phyloP scores from a whole-genome alignment of 352 stramenopile species.

The Globisporangium mamillatum region DNA sequence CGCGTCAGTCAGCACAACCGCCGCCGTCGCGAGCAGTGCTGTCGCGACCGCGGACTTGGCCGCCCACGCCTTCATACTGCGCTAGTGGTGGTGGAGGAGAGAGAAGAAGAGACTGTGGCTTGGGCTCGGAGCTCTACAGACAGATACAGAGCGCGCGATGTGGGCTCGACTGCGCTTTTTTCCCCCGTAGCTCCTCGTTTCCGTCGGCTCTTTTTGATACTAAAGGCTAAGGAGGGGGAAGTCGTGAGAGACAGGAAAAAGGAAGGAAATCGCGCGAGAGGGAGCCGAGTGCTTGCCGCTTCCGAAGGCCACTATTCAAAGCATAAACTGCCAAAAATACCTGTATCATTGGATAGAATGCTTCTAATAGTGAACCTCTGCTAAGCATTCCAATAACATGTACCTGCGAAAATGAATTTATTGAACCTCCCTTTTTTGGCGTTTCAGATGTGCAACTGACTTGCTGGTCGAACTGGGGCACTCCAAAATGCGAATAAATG shows the following conservation, averaged over 20 bases:
- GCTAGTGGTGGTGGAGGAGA: neutral
- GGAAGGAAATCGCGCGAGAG: neutral
- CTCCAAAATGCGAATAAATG: too few species aligned
- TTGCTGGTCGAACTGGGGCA: neutral
- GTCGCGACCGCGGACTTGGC: constrained; percentile 13
- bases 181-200: neutral
- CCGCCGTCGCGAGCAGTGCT: constrained; percentile 13
- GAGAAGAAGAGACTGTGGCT: neutral
- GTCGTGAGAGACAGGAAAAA: neutral
- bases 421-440: neutral
- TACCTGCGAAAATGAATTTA: neutral
- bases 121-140: neutral
- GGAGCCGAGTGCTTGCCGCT: neutral
- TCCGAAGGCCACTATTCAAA: too few species aligned
- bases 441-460: neutral
- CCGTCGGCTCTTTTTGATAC: neutral
- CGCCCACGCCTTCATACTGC: constrained; percentile 16
- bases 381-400: neutral
- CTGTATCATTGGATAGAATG: neutral
- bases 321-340: neutral
- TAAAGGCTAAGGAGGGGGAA: neutral
- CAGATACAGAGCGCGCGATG: neutral
- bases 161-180: neutral
- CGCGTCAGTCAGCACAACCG: constrained; percentile 26
- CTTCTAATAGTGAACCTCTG: neutral